Evolutionary conservation across 2,329 filamentous ascomycete species (phyloP), one percentile per base, ranked within the genome.

Genomic region (Pyricularia grisea): DNA sequence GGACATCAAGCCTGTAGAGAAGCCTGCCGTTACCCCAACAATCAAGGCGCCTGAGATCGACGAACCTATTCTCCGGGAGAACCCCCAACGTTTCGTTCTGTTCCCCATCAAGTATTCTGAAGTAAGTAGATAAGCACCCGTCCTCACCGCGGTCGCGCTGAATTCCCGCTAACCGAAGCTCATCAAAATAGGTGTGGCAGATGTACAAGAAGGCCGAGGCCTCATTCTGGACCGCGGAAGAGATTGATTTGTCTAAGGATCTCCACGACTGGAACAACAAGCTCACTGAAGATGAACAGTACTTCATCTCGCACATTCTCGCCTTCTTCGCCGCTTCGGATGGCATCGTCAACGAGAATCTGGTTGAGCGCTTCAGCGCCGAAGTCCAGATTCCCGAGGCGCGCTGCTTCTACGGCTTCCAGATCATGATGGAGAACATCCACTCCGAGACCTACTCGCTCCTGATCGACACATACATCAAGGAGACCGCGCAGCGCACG

Each of bases 401-500:
- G 73, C 93, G 95, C 77, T 99, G 95, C 89, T 99, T 99, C 87
- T 99, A 99, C 81, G 95, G 95, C 73, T 99, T 99, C 88, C 95
- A 99, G 85, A 98, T 98, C 85, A 99, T 99, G 95, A 98, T 99
- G 92, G 95, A 99, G 87, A 99, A 99, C 84, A 97, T 99, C 77
- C 95, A 99, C 87, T 97, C 95, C 20, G 95, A 99, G 85, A 99
- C 95, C 68, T 99, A 99, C 88, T 98, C 94, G 25, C 90, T 99
- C 50, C 90, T 99, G 78, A 99, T 99, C 79, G 95, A 99, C 81
- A 97, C 94, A 72, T 99, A 99, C 82, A 97, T 99, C 84, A 97
- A 96, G 87, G 95, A 99, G 85, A 92, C 92, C 72, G 91, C 92
- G 79, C 94, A 99, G 85, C 90, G 93, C 75, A 91, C 88, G 71